phyloP scores from a whole-genome alignment of 2,329 filamentous ascomycete genomes.

The Cytospora schulzeri region DNA sequence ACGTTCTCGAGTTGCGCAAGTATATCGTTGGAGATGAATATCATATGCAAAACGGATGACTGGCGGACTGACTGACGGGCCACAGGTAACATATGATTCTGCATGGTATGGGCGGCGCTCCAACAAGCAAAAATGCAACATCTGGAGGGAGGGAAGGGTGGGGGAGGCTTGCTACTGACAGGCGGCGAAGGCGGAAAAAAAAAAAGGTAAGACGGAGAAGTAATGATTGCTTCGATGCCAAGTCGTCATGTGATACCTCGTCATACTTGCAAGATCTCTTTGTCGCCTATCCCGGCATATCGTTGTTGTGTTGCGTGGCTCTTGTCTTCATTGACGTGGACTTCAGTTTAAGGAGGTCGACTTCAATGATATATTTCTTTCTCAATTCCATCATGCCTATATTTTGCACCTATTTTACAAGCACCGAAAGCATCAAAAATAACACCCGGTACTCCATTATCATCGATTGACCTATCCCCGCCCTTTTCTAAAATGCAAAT shows the following conservation, averaged over 20 bases:
- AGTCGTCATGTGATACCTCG: background rate
- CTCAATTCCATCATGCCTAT: background rate
- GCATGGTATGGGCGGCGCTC: no score
- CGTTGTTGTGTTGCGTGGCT: background rate
- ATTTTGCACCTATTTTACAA: background rate
- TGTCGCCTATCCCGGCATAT: background rate
- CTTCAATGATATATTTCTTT: background rate
- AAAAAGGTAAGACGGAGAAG: background rate
- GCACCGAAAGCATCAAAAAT: background rate
- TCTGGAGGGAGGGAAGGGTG: no score
- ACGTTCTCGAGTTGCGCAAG: background rate
- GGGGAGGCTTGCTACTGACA: no score
- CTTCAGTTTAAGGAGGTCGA: no score
- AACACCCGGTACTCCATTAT: conserved; percentile 13
- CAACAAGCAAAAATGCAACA: no score
- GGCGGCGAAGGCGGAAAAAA: background rate
- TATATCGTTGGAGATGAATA: background rate
- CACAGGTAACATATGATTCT: background rate
- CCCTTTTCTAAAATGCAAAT: conserved; percentile 25
- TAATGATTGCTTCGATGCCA: background rate
- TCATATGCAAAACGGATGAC: background rate
- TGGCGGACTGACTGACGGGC: background rate
- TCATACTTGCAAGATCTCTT: background rate
- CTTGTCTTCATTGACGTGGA: background rate
- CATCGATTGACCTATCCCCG: background rate